Evolutionary conservation across 352 stramenopile species (phyloP).

Genomic region (Elongisporangium prolatum): DNA sequence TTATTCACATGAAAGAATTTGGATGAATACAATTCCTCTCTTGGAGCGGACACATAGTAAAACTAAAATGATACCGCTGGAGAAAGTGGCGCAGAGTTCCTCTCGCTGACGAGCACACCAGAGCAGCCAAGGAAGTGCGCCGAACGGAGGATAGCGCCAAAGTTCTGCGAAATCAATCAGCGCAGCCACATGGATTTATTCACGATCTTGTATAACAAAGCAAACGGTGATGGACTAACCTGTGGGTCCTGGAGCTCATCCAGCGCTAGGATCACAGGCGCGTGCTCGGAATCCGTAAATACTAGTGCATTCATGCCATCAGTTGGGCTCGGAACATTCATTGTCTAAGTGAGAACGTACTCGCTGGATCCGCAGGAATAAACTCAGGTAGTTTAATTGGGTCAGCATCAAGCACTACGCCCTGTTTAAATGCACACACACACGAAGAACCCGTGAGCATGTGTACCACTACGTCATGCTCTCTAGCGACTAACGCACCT

Average conservation of each 20-base stretch:
- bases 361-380: conserved; percentile 29
- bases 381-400: conserved; percentile 57
- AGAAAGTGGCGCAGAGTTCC: conserved; percentile 68
- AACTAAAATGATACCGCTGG: conserved; percentile 31
- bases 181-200: too few relatives aligned
- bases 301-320: conserved; percentile 13
- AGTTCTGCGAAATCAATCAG: conserved; percentile 35
- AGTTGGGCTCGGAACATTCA: not conserved
- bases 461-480: not conserved
- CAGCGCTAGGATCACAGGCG: conserved; percentile 62
- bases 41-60: not conserved
- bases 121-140: conserved; percentile 73
- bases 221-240: conserved; percentile 11
- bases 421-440: conserved; percentile 21
- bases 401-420: conserved; percentile 68
- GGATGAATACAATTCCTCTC: not conserved
- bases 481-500: conserved; percentile 25
- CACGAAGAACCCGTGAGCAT: not conserved
- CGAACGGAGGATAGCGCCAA: conserved; percentile 73
- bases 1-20: not conserved
- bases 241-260: conserved; percentile 81
- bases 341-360: conserved; percentile 11
- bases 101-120: conserved; percentile 60
- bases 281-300: conserved; percentile 25
- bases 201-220: not conserved